These are phyloP conservation scores for Pogostemon cablin DNA, from an alignment of 257 asterid genomes.

Conservation along the genomic window DNA sequence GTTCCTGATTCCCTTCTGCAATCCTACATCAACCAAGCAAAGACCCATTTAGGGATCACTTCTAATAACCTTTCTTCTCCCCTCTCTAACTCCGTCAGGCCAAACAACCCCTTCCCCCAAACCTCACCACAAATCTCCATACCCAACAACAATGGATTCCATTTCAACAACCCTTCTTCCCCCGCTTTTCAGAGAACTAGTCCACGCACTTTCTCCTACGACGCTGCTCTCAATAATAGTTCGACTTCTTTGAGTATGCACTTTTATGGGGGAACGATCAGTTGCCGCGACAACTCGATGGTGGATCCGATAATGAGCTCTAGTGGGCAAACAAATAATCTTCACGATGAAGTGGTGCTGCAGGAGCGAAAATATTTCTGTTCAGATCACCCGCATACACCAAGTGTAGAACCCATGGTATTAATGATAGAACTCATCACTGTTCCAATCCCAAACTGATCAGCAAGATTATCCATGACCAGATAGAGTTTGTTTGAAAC, in stretches of 20 bases:
- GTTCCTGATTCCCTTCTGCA: slow-evolving; percentile 63
- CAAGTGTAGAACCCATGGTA: too few species aligned
- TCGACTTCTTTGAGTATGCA: slow-evolving; percentile 52
- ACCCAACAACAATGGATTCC: slow-evolving; percentile 64
- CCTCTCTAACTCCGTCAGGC: slow-evolving; percentile 38
- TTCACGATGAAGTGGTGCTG: too few species aligned
- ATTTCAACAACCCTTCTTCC: slow-evolving; percentile 54
- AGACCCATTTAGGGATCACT: slow-evolving; percentile 53
- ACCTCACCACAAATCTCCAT: slow-evolving; percentile 56
- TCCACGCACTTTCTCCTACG: slow-evolving; percentile 76
- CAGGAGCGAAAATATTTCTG: too few species aligned
- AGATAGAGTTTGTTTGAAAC: too few species aligned
- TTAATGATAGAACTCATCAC: too few species aligned
- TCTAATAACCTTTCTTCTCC: slow-evolving; percentile 21
- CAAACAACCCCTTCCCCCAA: slow-evolving; percentile 51
- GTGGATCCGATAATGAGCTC: slow-evolving; percentile 77
- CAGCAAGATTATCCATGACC: too few species aligned
- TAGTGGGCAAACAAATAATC: slow-evolving; percentile 41
- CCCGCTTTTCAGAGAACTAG: slow-evolving; percentile 43
- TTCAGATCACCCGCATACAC: too few species aligned
- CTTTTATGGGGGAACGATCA: slow-evolving; percentile 54
- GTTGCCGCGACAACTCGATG: slow-evolving; percentile 61
- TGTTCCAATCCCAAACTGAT: too few species aligned
- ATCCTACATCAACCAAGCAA: slow-evolving; percentile 63
- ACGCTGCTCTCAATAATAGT: slow-evolving; percentile 56